Evolutionary conservation across 352 stramenopile genomes (phyloP).

Genomic region (Pythium aristosporum): DNA sequence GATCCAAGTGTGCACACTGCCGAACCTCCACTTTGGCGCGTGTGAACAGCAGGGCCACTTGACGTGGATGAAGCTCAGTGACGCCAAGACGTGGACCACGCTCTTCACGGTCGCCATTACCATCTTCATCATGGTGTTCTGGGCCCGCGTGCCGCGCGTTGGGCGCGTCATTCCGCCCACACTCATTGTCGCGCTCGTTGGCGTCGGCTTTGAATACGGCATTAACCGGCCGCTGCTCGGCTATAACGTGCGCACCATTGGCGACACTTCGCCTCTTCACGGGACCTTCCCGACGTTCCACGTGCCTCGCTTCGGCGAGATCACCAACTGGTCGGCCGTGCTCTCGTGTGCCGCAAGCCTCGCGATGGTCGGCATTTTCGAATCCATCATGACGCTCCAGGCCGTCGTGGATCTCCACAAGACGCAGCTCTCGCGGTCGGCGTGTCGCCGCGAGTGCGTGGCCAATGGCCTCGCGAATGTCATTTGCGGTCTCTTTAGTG

Average conservation of each 20-base stretch:
- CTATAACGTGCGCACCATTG: slow-evolving; percentile 79
- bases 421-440: slow-evolving; percentile 55
- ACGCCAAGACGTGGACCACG: slow-evolving; percentile 60
- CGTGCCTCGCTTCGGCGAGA: slow-evolving; percentile 41
- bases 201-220: slow-evolving; percentile 84
- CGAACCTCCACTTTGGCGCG: slow-evolving; percentile 65
- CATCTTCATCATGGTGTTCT: slow-evolving; percentile 88
- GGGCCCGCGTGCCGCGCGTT: slow-evolving; percentile 56
- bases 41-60: slow-evolving; percentile 69
- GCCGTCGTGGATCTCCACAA: slow-evolving; percentile 90
- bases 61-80: slow-evolving; percentile 67
- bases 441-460: slow-evolving; percentile 77
- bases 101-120: slow-evolving; percentile 72
- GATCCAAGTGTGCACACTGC: slow-evolving; percentile 77
- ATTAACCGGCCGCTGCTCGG: slow-evolving; percentile 75
- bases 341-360: slow-evolving; percentile 89
- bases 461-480: slow-evolving; percentile 91
- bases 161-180: slow-evolving; percentile 76
- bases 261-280: slow-evolving; percentile 59
- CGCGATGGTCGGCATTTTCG: slow-evolving; percentile 90
- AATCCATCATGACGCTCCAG: slow-evolving; percentile 94
- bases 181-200: slow-evolving; percentile 73
- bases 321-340: slow-evolving; percentile 68
- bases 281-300: slow-evolving; percentile 55
- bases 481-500: slow-evolving; percentile 89